Conservation (phyloP, 2,329 filamentous ascomycete genomes). For the Rasamsonia emersonii region DNA sequence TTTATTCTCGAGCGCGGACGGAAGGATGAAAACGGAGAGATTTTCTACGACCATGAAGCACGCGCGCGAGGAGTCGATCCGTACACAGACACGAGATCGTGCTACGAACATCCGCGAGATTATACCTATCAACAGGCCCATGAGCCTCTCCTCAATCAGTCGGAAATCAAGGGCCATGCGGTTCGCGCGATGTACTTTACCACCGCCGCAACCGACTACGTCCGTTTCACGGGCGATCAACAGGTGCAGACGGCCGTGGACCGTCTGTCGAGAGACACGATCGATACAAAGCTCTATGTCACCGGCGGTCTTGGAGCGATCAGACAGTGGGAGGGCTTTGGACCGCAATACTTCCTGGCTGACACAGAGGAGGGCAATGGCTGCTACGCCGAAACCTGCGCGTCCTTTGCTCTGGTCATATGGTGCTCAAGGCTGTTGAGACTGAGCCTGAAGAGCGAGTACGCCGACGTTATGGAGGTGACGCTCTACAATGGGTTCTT, state of each 20-base stretch:
- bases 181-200: conserved; percentile 55
- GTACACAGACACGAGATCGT: conserved; percentile 41
- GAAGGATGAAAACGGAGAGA: conserved; percentile 40
- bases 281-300: conserved; percentile 53
- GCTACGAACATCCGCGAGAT: conserved; percentile 35
- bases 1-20: conserved; percentile 50
- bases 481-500: conserved; percentile 54
- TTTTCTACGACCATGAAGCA: conserved; percentile 48
- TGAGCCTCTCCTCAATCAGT: conserved; percentile 45
- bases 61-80: conserved; percentile 33
- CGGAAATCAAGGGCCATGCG: conserved; percentile 50
- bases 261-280: conserved; percentile 53
- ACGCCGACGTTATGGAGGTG: conserved; percentile 53
- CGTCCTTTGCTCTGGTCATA: conserved; percentile 22
- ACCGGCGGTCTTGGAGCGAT: conserved; percentile 54
- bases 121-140: conserved; percentile 52
- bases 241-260: conserved; percentile 34
- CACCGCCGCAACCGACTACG: conserved; percentile 49
- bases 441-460: conserved; percentile 39
- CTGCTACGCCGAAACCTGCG: conserved; percentile 56
- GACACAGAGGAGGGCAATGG: conserved; percentile 53
- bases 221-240: conserved; percentile 27
- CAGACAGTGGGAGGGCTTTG: conserved; percentile 54
- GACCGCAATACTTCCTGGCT: conserved; percentile 50
- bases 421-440: conserved; percentile 9